phyloP scores from a whole-genome alignment of 2,329 filamentous ascomycete genomes.

The Dothidotthia symphoricarpi region DNA sequence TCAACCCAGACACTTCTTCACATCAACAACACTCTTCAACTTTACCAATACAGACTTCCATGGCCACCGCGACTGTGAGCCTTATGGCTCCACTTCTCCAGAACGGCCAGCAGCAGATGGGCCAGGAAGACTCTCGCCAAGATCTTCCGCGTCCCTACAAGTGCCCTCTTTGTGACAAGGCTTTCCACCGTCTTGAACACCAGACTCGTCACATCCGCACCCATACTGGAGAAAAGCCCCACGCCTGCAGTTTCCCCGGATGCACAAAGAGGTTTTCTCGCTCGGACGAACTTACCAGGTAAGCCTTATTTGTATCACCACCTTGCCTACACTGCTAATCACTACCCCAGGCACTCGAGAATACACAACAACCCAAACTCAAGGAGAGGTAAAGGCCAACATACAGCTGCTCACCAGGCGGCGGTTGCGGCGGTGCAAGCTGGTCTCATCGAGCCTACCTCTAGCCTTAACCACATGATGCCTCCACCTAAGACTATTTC shows the following conservation, averaged over 20 bases:
- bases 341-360: constrained; percentile 71
- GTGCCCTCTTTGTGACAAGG: constrained; percentile 96
- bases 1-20: constrained; percentile 35
- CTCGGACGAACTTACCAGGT: constrained; percentile 82
- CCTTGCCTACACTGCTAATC: constrained; percentile 8
- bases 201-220: constrained; percentile 91
- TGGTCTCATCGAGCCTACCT: constrained; percentile 52
- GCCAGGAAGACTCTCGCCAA: constrained; percentile 60
- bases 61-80: constrained; percentile 49
- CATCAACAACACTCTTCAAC: constrained; percentile 14
- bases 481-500: constrained; percentile 73
- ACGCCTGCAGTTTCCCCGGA: constrained; percentile 90
- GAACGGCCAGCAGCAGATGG: constrained; percentile 49
- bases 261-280: constrained; percentile 97
- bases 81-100: constrained; percentile 58
- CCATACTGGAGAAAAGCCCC: constrained; percentile 97
- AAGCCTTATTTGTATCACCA: constrained; percentile 2
- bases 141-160: constrained; percentile 97
- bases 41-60: constrained; percentile 18
- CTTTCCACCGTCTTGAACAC: constrained; percentile 96
- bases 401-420: constrained; percentile 59
- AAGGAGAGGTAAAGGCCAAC: constrained; percentile 81
- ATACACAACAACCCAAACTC: constrained; percentile 99
- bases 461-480: constrained; percentile 64
- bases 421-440: constrained; percentile 53